Evolutionary conservation across 441 rosid genomes (phyloP).

Genomic region (Omphalea diandra): DNA sequence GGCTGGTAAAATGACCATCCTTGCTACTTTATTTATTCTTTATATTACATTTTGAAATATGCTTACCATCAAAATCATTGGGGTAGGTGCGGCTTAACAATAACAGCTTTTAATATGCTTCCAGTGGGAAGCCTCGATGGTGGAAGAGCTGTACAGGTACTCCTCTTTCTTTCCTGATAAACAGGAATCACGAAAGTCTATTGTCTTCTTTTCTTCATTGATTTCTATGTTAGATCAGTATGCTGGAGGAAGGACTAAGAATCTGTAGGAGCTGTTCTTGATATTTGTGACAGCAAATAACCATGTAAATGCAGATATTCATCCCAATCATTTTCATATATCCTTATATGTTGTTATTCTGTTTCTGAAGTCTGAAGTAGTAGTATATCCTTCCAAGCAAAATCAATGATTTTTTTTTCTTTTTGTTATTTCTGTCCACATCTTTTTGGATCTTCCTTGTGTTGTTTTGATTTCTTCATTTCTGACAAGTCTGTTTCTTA

Average conservation of each 20-base stretch:
- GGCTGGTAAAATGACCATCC: constrained; percentile 66
- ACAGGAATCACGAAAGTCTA: background rate
- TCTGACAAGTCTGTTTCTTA: too few relatives aligned
- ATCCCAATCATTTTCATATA: too few relatives aligned
- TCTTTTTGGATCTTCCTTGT: too few relatives aligned
- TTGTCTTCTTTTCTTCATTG: background rate
- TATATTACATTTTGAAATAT: background rate
- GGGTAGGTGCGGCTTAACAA: constrained; percentile 94
- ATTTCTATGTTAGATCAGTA: background rate
- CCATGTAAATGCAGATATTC: background rate
- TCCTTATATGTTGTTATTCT: background rate
- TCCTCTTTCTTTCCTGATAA: constrained; percentile 1
- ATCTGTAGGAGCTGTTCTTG: background rate
- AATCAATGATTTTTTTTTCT: background rate
- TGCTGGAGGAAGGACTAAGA: background rate
- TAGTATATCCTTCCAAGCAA: background rate
- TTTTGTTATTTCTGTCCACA: background rate
- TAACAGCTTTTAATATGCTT: constrained; percentile 91
- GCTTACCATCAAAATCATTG: constrained; percentile 25
- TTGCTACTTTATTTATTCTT: constrained; percentile 15
- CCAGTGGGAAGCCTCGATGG: constrained; percentile 98
- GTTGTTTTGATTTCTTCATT: too few relatives aligned
- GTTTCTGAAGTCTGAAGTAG: background rate
- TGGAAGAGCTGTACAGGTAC: constrained; percentile 94
- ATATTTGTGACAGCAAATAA: background rate